Evolutionary conservation across 495 filamentous ascomycete species (phyloP), one percentile per base, ranked within the genome.

Genomic region (Cudoniella acicularis): DNA sequence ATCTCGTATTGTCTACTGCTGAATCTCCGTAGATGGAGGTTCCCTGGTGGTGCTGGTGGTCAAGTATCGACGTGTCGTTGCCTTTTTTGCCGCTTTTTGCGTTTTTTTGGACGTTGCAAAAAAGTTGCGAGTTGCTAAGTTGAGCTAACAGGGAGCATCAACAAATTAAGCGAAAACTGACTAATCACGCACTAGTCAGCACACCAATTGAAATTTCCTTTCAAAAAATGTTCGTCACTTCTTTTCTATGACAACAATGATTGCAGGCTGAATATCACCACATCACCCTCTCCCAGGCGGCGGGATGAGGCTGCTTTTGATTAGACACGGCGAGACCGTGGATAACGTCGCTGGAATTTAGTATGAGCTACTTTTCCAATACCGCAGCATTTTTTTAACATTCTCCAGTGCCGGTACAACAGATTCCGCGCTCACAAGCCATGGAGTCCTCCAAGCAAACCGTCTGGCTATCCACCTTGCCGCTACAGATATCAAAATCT

Each of bases 251-350:
- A 21, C n/a, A 43, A 30, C 18, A 11, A 60, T 60, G 52, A n/a
- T 41, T 22, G 24, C 20, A 23, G 58, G 50, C 40, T 63, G 61
- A 63, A 42, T 42, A 53, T 21, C 49, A 42, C 43, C 43, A 50
- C 11, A 25, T n/a, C 10, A 24, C 23, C 53, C 54, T 57, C 54
- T 66, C 64, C 61, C 61, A 49, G 54, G 48, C 47, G 56, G 61
- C 60, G 57, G 59, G 59, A 87, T 94, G 88, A 83, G 77, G 68
- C 72, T 96, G 47, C 81, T 89, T 67, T 81, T 96, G 49, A 85
- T 94, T 59, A 83, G 91, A 52, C 91, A 96, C 74, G 92, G 86
- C 58, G 92, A 96, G 71, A 92, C 91, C 2, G 86, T 92, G 45
- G 86, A 94, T 71, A 96, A 96, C 73, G 84, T 94, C 54, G 86